Base-by-base conservation (phyloP, 2,329 filamentous ascomycete genomes). In the Botrytis deweyae region DNA sequence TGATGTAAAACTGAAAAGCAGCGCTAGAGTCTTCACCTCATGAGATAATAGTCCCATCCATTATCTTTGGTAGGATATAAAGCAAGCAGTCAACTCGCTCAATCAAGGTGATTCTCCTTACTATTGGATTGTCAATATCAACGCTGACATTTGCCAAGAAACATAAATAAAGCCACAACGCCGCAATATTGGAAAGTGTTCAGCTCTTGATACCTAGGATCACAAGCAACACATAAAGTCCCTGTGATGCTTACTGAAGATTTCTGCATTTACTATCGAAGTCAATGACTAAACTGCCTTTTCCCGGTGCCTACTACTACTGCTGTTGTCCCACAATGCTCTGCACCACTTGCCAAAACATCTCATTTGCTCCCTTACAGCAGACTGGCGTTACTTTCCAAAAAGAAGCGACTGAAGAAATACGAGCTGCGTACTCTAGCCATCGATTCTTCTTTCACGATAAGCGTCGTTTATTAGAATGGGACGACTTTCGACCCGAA, bases 261-360 rank as follows among this genome's bases (percentile, higher is more conserved):
- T n/a, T 0, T 55, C 4, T n/a, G 5, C 10, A 16, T n/a, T 16
- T n/a, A 14, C 49, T 6, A n/a, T n/a, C 49, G 12, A n/a, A n/a
- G 3, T 4, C 22, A n/a, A 7, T 16, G 3, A n/a, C 0, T 55
- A 1, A 14, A n/a, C 25, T n/a, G 16, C 9, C 0, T 4, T 2
- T n/a, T 16, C n/a, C 25, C 25, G n/a, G 49, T n/a, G 5, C 49
- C 25, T n/a, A 2, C 12, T 16, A n/a, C 12, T 29, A 29, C 29
- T 29, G 29, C 29, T 29, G 29, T 29, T 29, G n/a, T 14, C 25
- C 14, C 49, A n/a, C 25, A 12, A 55, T n/a, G 49, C 25, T 55
- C 25, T 55, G 49, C 49, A 55, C 4, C 25, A 0, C 22, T 1
- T n/a, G 49, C 49, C 10, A 55, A 55, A n/a, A n/a, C 2, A 55